Evolutionary conservation across 78 protist genomes (phyloP).

Genomic region (Chrysochromulina parva): DNA sequence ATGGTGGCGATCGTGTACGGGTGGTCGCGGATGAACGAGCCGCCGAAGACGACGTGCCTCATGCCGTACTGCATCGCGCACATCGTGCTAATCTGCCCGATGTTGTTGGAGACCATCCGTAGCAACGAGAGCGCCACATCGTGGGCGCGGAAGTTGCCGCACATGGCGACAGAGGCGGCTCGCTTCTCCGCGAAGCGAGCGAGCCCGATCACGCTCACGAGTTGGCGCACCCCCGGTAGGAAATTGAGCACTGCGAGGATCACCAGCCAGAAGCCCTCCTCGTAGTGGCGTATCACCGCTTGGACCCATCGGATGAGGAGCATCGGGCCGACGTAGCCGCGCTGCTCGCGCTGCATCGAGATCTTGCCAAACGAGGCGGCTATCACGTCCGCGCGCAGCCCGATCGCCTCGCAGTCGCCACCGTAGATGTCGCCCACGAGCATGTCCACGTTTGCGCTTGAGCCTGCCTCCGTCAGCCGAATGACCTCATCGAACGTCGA

Average conservation of each 20-base stretch:
- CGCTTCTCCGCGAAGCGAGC: background rate
- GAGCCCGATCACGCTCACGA: background rate
- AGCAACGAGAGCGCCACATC: slow-evolving; percentile 52
- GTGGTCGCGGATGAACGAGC: slow-evolving; percentile 75
- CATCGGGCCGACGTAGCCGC: background rate
- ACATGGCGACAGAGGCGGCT: slow-evolving; percentile 10
- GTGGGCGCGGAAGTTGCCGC: background rate
- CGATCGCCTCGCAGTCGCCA: slow-evolving; percentile 67
- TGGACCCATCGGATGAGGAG: background rate
- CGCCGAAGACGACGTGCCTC: background rate
- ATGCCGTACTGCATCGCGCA: slow-evolving; percentile 15
- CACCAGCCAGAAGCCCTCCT: slow-evolving; percentile 24
- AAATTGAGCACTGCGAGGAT: background rate
- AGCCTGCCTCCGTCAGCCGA: background rate
- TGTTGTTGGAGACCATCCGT: slow-evolving; percentile 84
- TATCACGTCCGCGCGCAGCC: slow-evolving; percentile 63
- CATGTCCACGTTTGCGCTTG: slow-evolving; percentile 74
- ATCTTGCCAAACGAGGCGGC: slow-evolving; percentile 65
- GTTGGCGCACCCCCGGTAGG: background rate
- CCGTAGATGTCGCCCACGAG: slow-evolving; percentile 97
- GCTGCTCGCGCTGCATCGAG: background rate
- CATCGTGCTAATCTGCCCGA: slow-evolving; percentile 83
- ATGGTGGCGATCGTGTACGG: slow-evolving; percentile 63
- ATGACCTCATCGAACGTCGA: background rate
- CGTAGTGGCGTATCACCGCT: slow-evolving; percentile 16